Percentiles rank a stretch among this genome's conserved stretches.
Conservation (phyloP, 1,284 basidiomycete genomes). For the Golubevia pallescens region DNA sequence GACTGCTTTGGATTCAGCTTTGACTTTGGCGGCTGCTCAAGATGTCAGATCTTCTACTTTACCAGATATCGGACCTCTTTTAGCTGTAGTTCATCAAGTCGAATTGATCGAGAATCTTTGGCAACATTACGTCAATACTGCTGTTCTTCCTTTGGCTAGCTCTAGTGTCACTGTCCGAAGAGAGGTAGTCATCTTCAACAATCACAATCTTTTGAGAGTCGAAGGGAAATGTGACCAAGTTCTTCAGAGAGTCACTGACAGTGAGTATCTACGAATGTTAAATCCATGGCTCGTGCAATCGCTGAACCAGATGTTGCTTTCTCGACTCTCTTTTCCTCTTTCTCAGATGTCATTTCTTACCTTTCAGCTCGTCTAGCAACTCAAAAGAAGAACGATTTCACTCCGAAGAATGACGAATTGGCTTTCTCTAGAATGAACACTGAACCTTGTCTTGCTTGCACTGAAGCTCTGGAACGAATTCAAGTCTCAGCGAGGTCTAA, state of each 20-base stretch:
- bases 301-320: neutral
- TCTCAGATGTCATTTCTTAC: slow-evolving; percentile 34
- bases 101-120: slow-evolving; percentile 50
- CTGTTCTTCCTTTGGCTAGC: slow-evolving; percentile 51
- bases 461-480: slow-evolving; percentile 45
- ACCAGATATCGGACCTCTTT: slow-evolving; percentile 21
- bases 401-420: slow-evolving; percentile 57
- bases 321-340: neutral
- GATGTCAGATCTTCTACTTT: slow-evolving; percentile 32
- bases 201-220: slow-evolving; percentile 55
- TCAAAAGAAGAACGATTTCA: slow-evolving; percentile 60
- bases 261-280: slow-evolving; percentile 7
- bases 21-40: slow-evolving; percentile 26
- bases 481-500: slow-evolving; percentile 21
- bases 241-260: slow-evolving; percentile 53
- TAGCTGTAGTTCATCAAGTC: slow-evolving; percentile 34
- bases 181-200: slow-evolving; percentile 61
- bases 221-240: slow-evolving; percentile 59
- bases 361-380: slow-evolving; percentile 42
- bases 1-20: slow-evolving; percentile 52
- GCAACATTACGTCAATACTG: slow-evolving; percentile 62
- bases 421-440: slow-evolving; percentile 58
- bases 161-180: slow-evolving; percentile 57
- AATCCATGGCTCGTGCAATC: too few species aligned
- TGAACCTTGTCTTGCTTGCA: slow-evolving; percentile 54